Conservation (phyloP, 805 yeast genomes). For the Starmerella stellata region DNA sequence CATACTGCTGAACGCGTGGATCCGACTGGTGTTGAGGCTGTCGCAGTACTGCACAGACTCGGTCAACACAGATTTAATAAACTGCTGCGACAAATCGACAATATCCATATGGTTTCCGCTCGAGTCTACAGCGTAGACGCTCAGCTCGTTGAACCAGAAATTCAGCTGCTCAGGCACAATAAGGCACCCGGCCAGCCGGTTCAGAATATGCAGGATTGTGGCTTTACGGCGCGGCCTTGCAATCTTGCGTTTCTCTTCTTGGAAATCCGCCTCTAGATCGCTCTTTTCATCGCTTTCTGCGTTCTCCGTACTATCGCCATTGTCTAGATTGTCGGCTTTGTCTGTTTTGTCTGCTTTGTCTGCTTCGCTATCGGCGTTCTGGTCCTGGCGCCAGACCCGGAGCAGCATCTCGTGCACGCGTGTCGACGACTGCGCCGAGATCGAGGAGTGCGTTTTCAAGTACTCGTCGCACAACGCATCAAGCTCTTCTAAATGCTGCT, state of each 20-base stretch:
- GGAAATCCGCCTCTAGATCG: neutral
- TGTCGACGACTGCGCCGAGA: slow-evolving; percentile 17
- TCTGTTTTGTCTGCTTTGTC: too few relatives aligned
- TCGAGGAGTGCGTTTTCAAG: slow-evolving; percentile 9
- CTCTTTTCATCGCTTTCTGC: neutral
- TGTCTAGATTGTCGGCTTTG: too few relatives aligned
- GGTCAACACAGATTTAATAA: slow-evolving; percentile 19
- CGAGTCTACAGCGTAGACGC: slow-evolving; percentile 38
- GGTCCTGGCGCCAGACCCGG: slow-evolving; percentile 14
- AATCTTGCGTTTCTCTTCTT: neutral
- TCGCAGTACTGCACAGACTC: slow-evolving; percentile 14
- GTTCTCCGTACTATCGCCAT: too few relatives aligned
- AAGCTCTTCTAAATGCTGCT: slow-evolving; percentile 3
- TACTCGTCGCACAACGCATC: slow-evolving; percentile 12
- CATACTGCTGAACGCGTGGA: slow-evolving; percentile 13
- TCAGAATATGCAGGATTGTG: slow-evolving; percentile 20
- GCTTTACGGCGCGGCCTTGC: slow-evolving; percentile 12
- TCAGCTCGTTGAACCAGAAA: slow-evolving; percentile 34
- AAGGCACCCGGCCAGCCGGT: slow-evolving; percentile 21
- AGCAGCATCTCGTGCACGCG: slow-evolving; percentile 24
- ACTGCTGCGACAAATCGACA: slow-evolving; percentile 21
- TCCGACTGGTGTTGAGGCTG: slow-evolving; percentile 9
- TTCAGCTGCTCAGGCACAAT: slow-evolving; percentile 20
- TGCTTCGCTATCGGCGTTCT: too few relatives aligned
- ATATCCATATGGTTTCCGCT: slow-evolving; percentile 34